Base-by-base conservation (phyloP, 257 asterid species). In the Ilex asprella region DNA sequence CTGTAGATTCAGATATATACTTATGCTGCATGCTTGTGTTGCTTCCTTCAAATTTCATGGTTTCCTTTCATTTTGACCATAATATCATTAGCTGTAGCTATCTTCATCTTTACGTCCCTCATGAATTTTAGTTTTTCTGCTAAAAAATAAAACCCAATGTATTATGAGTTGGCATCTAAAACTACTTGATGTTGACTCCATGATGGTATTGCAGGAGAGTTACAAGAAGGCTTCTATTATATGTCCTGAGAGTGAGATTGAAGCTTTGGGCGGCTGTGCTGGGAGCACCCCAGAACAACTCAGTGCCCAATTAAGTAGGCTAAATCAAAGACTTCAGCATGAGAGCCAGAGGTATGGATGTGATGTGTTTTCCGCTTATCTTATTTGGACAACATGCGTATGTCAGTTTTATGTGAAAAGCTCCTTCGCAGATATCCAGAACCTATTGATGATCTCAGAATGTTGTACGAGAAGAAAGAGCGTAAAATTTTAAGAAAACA, bases 371-470 rank as follows among this genome's bases (percentile, higher is more conserved):
- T 44, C 21, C 21, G 6, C 31, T 39, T 15, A 12, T 54, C 10
- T 55, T 55, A 27, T 14, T 47, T 30, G 27, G 15, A 27, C 65
- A 60, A 10, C 29, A 61, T 29, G 12, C n/a, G 27, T 35, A 41
- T 47, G 53, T 65, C 30, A 60, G 62, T 44, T 63, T 69, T 60
- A 54, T 62, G 39, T 31, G 35, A 43, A 68, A 47, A 6, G 31
- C 55, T 66, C 52, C 46, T 62, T 32, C 76, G 84, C 92, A 89
- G 97, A 74, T 81, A 76, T 75, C 77, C 89, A 30, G 97, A 90
- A 75, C 76, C 96, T 58, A 83, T 90, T 64, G 96, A 85, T 56
- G 97, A 87, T 75, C 84, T 90, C 59, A 83, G 87, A 73, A 74
- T 79, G 84, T 46, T 80, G 76, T 75, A 64, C 16, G 80, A 77